Conservation (phyloP, 768 basidiomycete species). For the Lactifluus subvellereus region DNA sequence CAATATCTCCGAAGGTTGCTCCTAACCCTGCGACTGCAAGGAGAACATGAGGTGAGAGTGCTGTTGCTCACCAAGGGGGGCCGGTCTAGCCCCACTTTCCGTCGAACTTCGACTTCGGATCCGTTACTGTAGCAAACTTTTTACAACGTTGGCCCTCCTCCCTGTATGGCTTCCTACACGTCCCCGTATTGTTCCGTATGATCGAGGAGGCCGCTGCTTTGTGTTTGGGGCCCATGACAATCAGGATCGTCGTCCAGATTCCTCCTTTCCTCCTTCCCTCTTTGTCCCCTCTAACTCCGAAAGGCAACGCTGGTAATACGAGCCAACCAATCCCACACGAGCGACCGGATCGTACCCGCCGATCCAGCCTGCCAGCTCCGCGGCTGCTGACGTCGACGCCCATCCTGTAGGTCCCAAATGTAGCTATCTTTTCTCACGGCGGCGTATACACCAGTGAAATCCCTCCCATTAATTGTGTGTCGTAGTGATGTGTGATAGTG, state of each 20-base stretch:
- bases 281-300: slow-evolving; percentile 8
- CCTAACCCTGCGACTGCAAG: background rate
- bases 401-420: background rate
- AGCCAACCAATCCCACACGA: background rate
- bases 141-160: background rate
- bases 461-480: background rate
- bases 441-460: background rate
- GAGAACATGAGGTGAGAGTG: slow-evolving; percentile 10
- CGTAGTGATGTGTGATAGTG: slow-evolving; percentile 1
- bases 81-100: slow-evolving; percentile 9
- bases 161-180: background rate
- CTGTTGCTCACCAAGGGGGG: background rate
- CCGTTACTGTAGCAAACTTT: slow-evolving; percentile 12
- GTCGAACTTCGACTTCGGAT: slow-evolving; percentile 3
- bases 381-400: slow-evolving; percentile 11
- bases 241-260: slow-evolving; percentile 15
- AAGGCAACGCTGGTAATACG: slow-evolving; percentile 4
- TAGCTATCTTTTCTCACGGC: slow-evolving; percentile 9
- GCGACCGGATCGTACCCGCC: slow-evolving; percentile 4
- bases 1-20: slow-evolving; percentile 5
- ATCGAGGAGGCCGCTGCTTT: slow-evolving; percentile 7
- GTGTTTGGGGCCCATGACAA: slow-evolving; percentile 19
- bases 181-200: slow-evolving; percentile 18
- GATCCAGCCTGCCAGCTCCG: slow-evolving; percentile 14
- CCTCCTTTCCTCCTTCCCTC: background rate